A percentile compares a stretch with the other conserved stretches of the same genome.
These are phyloP conservation scores for Trichaptum fuscoviolaceum DNA, from an alignment of 768 basidiomycete genomes.

Conservation along the genomic window DNA sequence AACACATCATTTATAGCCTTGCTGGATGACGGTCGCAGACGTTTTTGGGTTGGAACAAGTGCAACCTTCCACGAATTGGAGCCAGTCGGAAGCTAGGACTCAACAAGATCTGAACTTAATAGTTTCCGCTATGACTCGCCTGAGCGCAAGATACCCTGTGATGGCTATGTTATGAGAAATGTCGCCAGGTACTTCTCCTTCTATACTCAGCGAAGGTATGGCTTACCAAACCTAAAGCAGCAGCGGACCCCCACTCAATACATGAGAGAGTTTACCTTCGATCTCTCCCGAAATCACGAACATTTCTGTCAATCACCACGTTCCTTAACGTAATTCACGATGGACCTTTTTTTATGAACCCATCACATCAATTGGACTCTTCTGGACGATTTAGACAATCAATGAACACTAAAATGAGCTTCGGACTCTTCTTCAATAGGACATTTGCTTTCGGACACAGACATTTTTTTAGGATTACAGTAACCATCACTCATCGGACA, in stretches of 20 bases:
- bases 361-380: neutral
- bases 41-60: conserved; percentile 30
- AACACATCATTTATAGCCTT: conserved; percentile 39
- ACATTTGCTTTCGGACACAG: neutral
- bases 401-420: neutral
- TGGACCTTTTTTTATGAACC: neutral
- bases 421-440: neutral
- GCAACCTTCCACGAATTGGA: conserved; percentile 52
- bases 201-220: too few relatives aligned
- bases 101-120: conserved; percentile 51
- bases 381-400: neutral
- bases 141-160: conserved; percentile 57
- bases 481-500: neutral
- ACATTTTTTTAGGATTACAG: neutral
- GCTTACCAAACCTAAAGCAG: neutral
- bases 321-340: neutral
- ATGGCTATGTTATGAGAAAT: conserved; percentile 22
- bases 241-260: neutral
- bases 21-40: conserved; percentile 68
- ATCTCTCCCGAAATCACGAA: neutral
- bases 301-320: neutral
- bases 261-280: too few relatives aligned
- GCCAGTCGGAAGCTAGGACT: conserved; percentile 51
- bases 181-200: neutral
- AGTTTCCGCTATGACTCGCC: conserved; percentile 58